A percentile compares a stretch with the other conserved stretches of the same genome.
Evolutionary conservation across 2,329 filamentous ascomycete species (phyloP).

Genomic region (Fusarium redolens): DNA sequence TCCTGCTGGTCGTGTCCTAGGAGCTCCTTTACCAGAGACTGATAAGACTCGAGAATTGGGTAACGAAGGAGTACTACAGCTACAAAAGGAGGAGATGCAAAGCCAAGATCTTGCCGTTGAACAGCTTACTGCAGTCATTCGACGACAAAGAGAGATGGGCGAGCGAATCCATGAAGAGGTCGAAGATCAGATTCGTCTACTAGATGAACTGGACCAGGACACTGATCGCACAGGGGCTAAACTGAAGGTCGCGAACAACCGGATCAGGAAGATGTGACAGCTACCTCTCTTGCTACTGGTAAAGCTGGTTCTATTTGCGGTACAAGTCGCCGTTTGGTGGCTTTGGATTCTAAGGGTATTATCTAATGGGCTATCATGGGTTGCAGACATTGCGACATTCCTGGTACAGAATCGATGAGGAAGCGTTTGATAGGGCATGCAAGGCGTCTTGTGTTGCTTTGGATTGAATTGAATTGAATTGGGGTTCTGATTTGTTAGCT

Average conservation of each 20-base stretch:
- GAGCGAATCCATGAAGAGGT: conserved; percentile 80
- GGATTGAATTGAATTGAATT: conserved; percentile 9
- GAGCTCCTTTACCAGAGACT: conserved; percentile 78
- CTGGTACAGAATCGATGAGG: conserved; percentile 35
- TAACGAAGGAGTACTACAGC: conserved; percentile 77
- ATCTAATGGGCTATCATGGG: conserved; percentile 43
- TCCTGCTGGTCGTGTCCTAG: conserved; percentile 73
- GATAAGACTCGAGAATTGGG: conserved; percentile 81
- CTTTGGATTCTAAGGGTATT: conserved; percentile 44
- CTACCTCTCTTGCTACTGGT: conserved; percentile 41
- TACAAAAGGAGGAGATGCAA: conserved; percentile 79
- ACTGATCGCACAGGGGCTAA: conserved; percentile 74
- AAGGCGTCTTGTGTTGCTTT: conserved; percentile 32
- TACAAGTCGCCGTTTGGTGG: conserved; percentile 49
- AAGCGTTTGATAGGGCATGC: conserved; percentile 23
- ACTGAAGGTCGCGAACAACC: conserved; percentile 78
- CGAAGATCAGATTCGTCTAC: conserved; percentile 75
- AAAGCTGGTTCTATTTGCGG: conserved; percentile 42
- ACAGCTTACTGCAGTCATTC: conserved; percentile 74
- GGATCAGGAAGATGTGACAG: conserved; percentile 73
- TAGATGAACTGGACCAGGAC: conserved; percentile 74
- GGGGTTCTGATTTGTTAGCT: not conserved
- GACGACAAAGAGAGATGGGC: conserved; percentile 81
- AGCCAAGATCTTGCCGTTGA: conserved; percentile 81
- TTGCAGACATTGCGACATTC: conserved; percentile 44